Percentiles rank a stretch among this genome's conserved stretches.
These are phyloP conservation scores for Lanzia echinophila DNA, from an alignment of 2,329 filamentous ascomycete genomes.

Conservation along the genomic window DNA sequence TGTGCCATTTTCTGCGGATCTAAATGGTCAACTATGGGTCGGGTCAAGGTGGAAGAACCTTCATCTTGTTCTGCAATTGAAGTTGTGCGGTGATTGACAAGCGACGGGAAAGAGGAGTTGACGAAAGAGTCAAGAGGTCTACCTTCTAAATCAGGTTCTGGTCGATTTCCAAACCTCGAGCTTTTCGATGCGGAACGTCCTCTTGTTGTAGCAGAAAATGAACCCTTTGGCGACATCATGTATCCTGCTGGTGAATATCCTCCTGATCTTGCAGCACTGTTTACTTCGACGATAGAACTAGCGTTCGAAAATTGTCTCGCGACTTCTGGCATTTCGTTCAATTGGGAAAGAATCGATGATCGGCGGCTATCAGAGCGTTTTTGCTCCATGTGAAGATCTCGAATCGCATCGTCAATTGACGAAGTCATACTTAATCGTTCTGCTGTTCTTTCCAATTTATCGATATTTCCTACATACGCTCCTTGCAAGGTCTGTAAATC, in stretches of 20 bases:
- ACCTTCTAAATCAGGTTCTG: slow-evolving; percentile 31
- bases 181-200: slow-evolving; percentile 50
- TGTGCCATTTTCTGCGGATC: slow-evolving; percentile 11
- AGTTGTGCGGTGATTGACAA: slow-evolving; percentile 14
- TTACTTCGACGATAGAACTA: slow-evolving; percentile 62
- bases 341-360: slow-evolving; percentile 52
- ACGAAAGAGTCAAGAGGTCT: slow-evolving; percentile 30
- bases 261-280: slow-evolving; percentile 58
- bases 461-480: slow-evolving; percentile 60
- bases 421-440: slow-evolving; percentile 66
- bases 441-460: slow-evolving; percentile 67
- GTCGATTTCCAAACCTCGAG: slow-evolving; percentile 32
- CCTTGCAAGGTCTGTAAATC: slow-evolving; percentile 56
- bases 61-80: slow-evolving; percentile 27
- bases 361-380: slow-evolving; percentile 63
- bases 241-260: slow-evolving; percentile 64
- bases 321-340: slow-evolving; percentile 13
- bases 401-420: slow-evolving; percentile 72
- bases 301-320: slow-evolving; percentile 42
- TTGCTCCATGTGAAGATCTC: slow-evolving; percentile 63
- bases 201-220: slow-evolving; percentile 40
- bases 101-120: slow-evolving; percentile 18
- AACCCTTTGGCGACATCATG: slow-evolving; percentile 60
- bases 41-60: slow-evolving; percentile 20
- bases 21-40: slow-evolving; percentile 17